Evolutionary conservation across 139 green algal species (phyloP), one percentile per base, ranked within the genome.

Genomic region (Tetraselmis striata): DNA sequence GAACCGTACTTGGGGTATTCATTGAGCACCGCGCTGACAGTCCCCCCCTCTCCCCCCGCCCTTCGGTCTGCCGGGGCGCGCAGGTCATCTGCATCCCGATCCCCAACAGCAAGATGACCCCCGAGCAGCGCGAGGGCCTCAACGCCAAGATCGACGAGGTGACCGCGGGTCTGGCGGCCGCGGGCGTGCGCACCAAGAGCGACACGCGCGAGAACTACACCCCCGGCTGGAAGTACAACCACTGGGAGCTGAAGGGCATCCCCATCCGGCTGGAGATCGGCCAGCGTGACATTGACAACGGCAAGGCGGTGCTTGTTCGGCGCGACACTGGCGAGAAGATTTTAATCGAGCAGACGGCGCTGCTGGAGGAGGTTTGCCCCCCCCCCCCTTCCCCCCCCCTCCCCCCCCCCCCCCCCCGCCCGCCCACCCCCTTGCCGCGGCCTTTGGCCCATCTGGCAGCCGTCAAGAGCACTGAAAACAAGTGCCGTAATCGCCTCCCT

Each of bases 161-260:
- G 1, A 84, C 45, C 29, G 75, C 29, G 1, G 58, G 27, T 24
- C 85, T 97, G 74, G 82, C 83, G 59, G 80, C 77, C 11, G 80
- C 82, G 23, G 95, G 92, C 31, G 85, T 99, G 79, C 91, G 95
- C 1, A 87, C 91, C 28, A 93, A 89, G 58, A 90, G 86, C 1
- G 97, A 99, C 87, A 74, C 76, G 25, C 87, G 97, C 28, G 88
- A 95, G 32, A 98, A 98, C 92, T 98, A 99, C 92, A 98, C 95
- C 28, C 97, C 97, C 59, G 91, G 93, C 77, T 97, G 95, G 95
- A 99, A 99, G 92, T 99, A 99, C 92, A 98, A 98, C 89, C 92
- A 97, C 90, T 99, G 96, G 96, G 97, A 99, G 90, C 86, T 99
- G 58, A 95, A 95, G 88, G 97, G 97, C 30, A 90, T 99, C 59